Evolutionary conservation across 1,284 basidiomycete genomes (phyloP).

Genomic region (Apiotrichum veenhuisii): DNA sequence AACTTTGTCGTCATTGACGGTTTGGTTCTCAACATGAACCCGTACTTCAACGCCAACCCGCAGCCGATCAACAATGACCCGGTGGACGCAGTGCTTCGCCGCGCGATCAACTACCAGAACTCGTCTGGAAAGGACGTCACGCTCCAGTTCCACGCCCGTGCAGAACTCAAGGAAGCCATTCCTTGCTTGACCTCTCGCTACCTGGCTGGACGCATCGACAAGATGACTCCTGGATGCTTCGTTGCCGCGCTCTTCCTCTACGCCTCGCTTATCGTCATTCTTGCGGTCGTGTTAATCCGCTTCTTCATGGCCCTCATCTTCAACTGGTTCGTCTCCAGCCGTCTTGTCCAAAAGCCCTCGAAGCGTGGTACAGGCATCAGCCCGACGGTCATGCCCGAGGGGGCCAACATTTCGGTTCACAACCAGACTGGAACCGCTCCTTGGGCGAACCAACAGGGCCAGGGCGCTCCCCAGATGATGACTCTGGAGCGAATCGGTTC

Average conservation of each 20-base stretch:
- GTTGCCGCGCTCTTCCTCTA: constrained; percentile 87
- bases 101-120: constrained; percentile 58
- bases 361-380: constrained; percentile 75
- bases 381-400: constrained; percentile 92
- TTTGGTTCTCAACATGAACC: constrained; percentile 84
- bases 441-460: constrained; percentile 59
- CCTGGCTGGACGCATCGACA: constrained; percentile 91
- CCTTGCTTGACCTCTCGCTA: constrained; percentile 80
- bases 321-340: constrained; percentile 87
- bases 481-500: constrained; percentile 82
- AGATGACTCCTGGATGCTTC: constrained; percentile 93
- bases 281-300: constrained; percentile 82
- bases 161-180: constrained; percentile 64
- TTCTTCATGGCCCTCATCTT: constrained; percentile 96
- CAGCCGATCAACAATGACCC: constrained; percentile 65
- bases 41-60: constrained; percentile 76
- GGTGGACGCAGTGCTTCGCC: constrained; percentile 80
- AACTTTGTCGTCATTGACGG: constrained; percentile 89
- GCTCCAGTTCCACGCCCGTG: constrained; percentile 69
- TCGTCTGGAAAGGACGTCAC: constrained; percentile 83
- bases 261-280: constrained; percentile 83
- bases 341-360: constrained; percentile 68
- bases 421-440: constrained; percentile 87
- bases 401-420: constrained; percentile 84
- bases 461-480: constrained; percentile 49